These are phyloP conservation scores for Aotearoamyces nothofagi DNA, from an alignment of 2,329 filamentous ascomycete genomes.

Conservation along the genomic window DNA sequence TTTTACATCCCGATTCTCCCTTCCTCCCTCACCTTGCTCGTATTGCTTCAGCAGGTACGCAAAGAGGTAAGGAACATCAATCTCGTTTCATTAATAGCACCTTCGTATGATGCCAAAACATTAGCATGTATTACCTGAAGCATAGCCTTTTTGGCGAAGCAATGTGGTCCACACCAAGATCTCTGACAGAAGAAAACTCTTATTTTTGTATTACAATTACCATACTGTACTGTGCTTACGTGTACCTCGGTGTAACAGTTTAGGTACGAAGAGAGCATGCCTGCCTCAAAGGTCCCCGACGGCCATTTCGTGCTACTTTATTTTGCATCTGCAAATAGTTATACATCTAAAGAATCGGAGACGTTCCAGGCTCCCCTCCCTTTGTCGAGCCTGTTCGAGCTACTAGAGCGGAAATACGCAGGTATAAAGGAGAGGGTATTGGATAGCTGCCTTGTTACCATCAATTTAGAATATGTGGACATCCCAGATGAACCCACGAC, in stretches of 20 bases:
- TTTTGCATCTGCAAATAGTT: conserved; percentile 62
- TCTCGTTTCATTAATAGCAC: no score
- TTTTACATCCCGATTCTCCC: no score
- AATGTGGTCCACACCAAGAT: conserved; percentile 51
- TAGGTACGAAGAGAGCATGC: neutral
- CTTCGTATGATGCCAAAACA: conserved; percentile 20
- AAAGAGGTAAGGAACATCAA: no score
- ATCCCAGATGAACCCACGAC: conserved; percentile 28
- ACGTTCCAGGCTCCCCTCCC: conserved; percentile 49
- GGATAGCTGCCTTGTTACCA: conserved; percentile 57
- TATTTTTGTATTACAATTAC: conserved; percentile 4
- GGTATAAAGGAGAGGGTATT: conserved; percentile 57
- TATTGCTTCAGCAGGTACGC: no score
- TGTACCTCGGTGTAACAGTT: neutral
- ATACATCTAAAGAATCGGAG: conserved; percentile 54
- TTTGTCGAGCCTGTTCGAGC: conserved; percentile 45
- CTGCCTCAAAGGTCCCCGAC: conserved; percentile 22
- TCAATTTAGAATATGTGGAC: conserved; percentile 74
- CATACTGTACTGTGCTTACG: conserved; percentile 3
- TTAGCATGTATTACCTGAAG: conserved; percentile 28
- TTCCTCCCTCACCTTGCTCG: no score
- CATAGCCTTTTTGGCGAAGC: conserved; percentile 32
- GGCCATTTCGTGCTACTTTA: conserved; percentile 71
- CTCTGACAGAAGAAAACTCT: conserved; percentile 36
- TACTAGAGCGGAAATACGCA: conserved; percentile 52